Evolutionary conservation across 495 filamentous ascomycete species (phyloP), one percentile per base, ranked within the genome.

Genomic region (Hypoxylon cercidicola): DNA sequence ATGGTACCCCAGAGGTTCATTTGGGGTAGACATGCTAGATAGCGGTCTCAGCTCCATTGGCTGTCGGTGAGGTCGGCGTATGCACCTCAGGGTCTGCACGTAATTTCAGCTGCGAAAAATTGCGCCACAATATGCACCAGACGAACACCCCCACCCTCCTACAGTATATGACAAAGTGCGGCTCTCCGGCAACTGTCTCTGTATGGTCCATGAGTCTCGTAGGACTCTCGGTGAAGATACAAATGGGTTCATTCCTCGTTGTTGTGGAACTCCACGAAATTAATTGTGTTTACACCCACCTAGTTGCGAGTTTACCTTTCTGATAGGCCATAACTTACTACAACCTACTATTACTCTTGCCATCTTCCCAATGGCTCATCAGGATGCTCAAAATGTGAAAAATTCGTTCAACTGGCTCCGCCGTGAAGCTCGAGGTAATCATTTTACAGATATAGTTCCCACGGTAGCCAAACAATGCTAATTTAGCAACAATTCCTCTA

Each of bases 381-480:
- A 25, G 9, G 7, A 44, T 0, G 20, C n/a, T 16, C 6, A 1
- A 12, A 16, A 47, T 20, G 12, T 47, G 4, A 35, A 11, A 3
- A 37, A 16, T 16, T 57, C 54, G 4, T 57, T 57, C 13, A 47
- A 57, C 43, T 57, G 54, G 54, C 15, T 57, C 16, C 43, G 54
- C 12, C 54, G 54, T 7, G 40, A 57, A 47, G 30, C 28, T 37
- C 30, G 54, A 12, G 40, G 54, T 57, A 25, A 48, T 16, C 19
- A 16, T 1, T 23, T 6, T 23, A 9, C 9, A 1, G 1, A 9
- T 39, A 13, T 15, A 4, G 8, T 16, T 11, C n/a, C 8, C 8
- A 11, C n/a, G n/a, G n/a, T n/a, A n/a, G n/a, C n/a, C 3, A 28
- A 28, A 28, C 25, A 28, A 3, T 28, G 7, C 25, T 0, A 2